Base-by-base conservation (phyloP, 805 yeast genomes). In the Saccharomycopsis vini region DNA sequence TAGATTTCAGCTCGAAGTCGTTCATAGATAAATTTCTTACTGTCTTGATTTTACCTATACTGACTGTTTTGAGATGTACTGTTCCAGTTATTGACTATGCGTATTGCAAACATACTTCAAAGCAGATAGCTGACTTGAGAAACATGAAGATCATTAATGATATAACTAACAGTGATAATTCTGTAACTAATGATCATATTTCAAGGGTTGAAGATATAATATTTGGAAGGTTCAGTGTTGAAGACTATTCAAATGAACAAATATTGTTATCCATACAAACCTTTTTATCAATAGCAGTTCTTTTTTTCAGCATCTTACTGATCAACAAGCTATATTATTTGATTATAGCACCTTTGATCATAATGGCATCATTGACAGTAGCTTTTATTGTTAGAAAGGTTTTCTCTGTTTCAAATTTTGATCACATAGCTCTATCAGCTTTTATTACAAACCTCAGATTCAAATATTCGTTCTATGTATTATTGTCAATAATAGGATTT, bases 401-500 rank as follows among this genome's bases (percentile, higher is more conserved):
- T 24, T 24, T 24, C 10, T 7, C 6, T 7, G 10, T 24, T 24
- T n/a, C n/a, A n/a, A n/a, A n/a, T n/a, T n/a, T n/a, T n/a, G n/a
- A n/a, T n/a, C n/a, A n/a, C n/a, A n/a, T n/a, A n/a, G n/a, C n/a
- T n/a, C n/a, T n/a, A n/a, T n/a, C n/a, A n/a, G n/a, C n/a, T n/a
- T 24, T 24, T 24, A 24, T 24, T 7, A 24, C 28, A 24, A 24
- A 24, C 6, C 10, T 24, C 6, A n/a, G n/a, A n/a, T n/a, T n/a
- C n/a, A 24, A 24, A 24, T 24, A 7, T 6, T 24, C 10, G 6
- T 24, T 31, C 10, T 32, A 40, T 22, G n/a, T 22, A 10, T 5
- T 40, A 6, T 20, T 40, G 9, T 43, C 46, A 9, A 33, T 39
- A 19, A 16, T 33, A 24, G 96, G 95, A 0, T 90, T 90, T 56